phyloP scores from a whole-genome alignment of 805 yeast genomes.

The Hanseniaspora lachancei region DNA sequence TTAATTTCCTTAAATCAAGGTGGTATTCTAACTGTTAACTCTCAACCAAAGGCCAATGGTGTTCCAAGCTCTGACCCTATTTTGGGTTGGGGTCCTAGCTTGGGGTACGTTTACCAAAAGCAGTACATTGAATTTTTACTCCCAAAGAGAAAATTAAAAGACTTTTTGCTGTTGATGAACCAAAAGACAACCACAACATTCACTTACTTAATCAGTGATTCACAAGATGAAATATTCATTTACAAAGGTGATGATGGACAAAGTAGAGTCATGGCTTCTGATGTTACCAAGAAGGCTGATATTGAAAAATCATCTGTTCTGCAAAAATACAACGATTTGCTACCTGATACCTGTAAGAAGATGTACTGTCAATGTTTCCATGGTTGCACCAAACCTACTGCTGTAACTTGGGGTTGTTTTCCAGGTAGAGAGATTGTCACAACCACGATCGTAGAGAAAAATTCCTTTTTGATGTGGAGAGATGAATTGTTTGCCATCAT shows the following conservation, averaged over 20 bases:
- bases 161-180: slow-evolving; percentile 35
- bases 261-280: slow-evolving; percentile 3
- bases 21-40: slow-evolving; percentile 72
- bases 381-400: slow-evolving; percentile 58
- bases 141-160: slow-evolving; percentile 36
- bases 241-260: slow-evolving; percentile 14
- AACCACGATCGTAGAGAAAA: slow-evolving; percentile 88
- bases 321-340: neutral
- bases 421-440: slow-evolving; percentile 91
- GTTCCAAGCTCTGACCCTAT: slow-evolving; percentile 52
- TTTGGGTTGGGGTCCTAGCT: slow-evolving; percentile 90
- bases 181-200: slow-evolving; percentile 47
- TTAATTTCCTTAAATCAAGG: slow-evolving; percentile 51
- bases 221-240: slow-evolving; percentile 24
- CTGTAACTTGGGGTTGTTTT: slow-evolving; percentile 97
- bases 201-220: slow-evolving; percentile 51
- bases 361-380: slow-evolving; percentile 12
- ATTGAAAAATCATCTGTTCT: slow-evolving; percentile 6
- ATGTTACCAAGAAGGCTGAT: slow-evolving; percentile 1
- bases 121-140: slow-evolving; percentile 80
- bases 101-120: slow-evolving; percentile 89
- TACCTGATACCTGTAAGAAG: slow-evolving; percentile 5
- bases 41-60: slow-evolving; percentile 89
- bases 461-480: slow-evolving; percentile 91
- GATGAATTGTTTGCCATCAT: slow-evolving; percentile 82